phyloP scores from a whole-genome alignment of 176 grass and related monocot genomes.

The Tillandsia fasciculata region DNA sequence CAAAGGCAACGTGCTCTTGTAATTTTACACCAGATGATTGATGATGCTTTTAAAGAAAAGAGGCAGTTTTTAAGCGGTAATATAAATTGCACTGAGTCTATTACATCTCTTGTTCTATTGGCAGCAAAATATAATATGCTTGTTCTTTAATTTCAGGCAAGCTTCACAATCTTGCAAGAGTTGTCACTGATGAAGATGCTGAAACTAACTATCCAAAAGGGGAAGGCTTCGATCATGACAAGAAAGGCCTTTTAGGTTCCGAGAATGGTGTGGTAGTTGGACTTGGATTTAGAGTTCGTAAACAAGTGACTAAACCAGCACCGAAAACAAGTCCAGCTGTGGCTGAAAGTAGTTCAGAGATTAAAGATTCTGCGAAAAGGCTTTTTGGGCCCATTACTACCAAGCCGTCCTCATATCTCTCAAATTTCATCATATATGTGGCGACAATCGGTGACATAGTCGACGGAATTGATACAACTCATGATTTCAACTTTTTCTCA shows the following conservation, averaged over 20 bases:
- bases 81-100: background rate
- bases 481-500: conserved; percentile 99
- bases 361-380: conserved; percentile 62
- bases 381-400: conserved; percentile 57
- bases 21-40: conserved; percentile 90
- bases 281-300: conserved; percentile 66
- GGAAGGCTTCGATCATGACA: conserved; percentile 37
- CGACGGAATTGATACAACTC: conserved; percentile 92
- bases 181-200: conserved; percentile 72
- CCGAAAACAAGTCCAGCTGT: conserved; percentile 36
- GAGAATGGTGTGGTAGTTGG: conserved; percentile 69
- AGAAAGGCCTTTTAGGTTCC: conserved; percentile 45
- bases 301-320: conserved; percentile 29
- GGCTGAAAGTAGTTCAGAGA: conserved; percentile 39
- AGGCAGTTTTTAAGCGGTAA: conserved; percentile 90
- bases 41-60: conserved; percentile 96
- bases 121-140: background rate
- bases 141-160: conserved; percentile 54
- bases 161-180: conserved; percentile 97
- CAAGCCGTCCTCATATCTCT: conserved; percentile 85
- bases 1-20: conserved; percentile 94
- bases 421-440: conserved; percentile 91
- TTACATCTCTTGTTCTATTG: background rate
- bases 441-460: conserved; percentile 95
- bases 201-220: conserved; percentile 45